Percentiles rank a stretch among this genome's conserved stretches.
phyloP scores from a whole-genome alignment of 495 filamentous ascomycete genomes.

The Recurvomyces mirabilis region DNA sequence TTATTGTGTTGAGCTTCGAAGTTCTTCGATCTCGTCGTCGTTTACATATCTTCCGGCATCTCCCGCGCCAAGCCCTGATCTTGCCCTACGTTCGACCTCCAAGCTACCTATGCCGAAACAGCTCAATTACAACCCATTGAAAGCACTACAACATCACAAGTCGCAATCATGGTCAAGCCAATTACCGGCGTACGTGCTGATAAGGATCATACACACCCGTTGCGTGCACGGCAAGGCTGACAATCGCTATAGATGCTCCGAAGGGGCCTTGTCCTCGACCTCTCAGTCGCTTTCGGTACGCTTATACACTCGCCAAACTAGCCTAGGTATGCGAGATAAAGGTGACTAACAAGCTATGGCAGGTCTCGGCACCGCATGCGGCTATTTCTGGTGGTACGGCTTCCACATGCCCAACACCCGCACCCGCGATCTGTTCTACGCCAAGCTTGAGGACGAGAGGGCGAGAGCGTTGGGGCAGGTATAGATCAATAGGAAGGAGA shows the following conservation, averaged over 20 bases:
- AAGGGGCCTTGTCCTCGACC: conserved; percentile 61
- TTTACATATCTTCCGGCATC: too few relatives aligned
- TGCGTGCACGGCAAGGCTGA: conserved; percentile 20
- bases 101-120: too few relatives aligned
- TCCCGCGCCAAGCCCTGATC: too few relatives aligned
- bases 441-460: conserved; percentile 61
- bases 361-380: conserved; percentile 59
- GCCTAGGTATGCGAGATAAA: background rate
- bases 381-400: conserved; percentile 75
- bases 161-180: conserved; percentile 35
- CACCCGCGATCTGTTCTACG: conserved; percentile 63
- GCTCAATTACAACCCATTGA: too few relatives aligned
- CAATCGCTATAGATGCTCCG: conserved; percentile 54
- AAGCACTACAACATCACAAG: background rate
- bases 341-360: conserved; percentile 11
- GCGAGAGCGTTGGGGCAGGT: conserved; percentile 34
- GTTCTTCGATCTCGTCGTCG: too few relatives aligned
- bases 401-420: conserved; percentile 71
- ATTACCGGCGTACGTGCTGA: conserved; percentile 44
- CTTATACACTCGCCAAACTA: background rate
- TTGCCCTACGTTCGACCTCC: too few relatives aligned
- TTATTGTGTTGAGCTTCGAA: too few relatives aligned
- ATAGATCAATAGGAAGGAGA: conserved; percentile 8
- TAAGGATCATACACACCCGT: conserved; percentile 14
- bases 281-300: conserved; percentile 66